Base-by-base conservation (phyloP, 148 eudicot species). In the Beta vulgaris region DNA sequence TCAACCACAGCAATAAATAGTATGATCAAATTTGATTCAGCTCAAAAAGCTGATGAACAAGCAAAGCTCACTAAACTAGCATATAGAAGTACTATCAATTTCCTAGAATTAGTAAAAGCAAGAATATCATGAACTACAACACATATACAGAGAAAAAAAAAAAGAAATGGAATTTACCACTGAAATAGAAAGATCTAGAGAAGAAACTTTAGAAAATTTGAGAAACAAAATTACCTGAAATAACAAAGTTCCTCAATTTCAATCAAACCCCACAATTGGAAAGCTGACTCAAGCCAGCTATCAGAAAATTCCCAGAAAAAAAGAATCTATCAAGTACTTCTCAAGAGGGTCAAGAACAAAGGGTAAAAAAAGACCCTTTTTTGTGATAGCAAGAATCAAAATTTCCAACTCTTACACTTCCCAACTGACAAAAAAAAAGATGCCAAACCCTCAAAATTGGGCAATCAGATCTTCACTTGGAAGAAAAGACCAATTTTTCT, bases 341-440 rank as follows among this genome's bases (percentile, higher is more conserved):
- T n/a, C 73, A 61, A 64, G 55, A 72, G 73, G 80, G 76, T 66
- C 51, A 83, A 83, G 77, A 74, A 59, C 73, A 72, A 73, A n/a
- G n/a, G n/a, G n/a, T 77, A 70, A 72, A 77, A 70, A 65, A 67
- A 71, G 71, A 80, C 78, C 32, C 76, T 66, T 81, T 35, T 57
- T 81, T 39, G 51, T 44, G 71, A 40, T 79, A 83, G 74, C 74
- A 88, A 83, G 87, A 82, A 82, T 81, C 70, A 79, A 29, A 71
- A 25, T 66, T 67, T 89, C 77, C 78, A 60, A 43, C 66, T 65
- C 62, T 71, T 53, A 54, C 31, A 73, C 68, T 79, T 72, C 78
- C 68, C 76, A 42, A 40, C 64, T 13, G 48, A 21, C 5, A 23
- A 60, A n/a, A 71, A 76, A 39, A 15, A 58, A 74, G 78, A 75